A percentile compares a stretch with the other conserved stretches of the same genome.
Evolutionary conservation across 805 yeast genomes (phyloP).

Genomic region (Schwanniomyces pseudopolymorphus): DNA sequence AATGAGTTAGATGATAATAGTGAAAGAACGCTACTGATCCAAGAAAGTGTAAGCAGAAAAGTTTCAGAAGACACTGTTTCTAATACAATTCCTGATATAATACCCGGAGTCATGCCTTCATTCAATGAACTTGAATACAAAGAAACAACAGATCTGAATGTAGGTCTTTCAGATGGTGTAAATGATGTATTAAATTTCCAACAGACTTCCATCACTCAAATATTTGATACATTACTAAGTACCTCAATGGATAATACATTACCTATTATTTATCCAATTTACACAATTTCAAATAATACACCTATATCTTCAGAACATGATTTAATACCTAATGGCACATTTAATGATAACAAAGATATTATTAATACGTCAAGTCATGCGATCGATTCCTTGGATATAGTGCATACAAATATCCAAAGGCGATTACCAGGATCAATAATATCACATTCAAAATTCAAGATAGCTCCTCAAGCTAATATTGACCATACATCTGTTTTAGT

Average conservation of each 20-base stretch:
- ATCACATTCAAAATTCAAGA: not conserved
- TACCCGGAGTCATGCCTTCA: not conserved
- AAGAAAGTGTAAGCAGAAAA: not conserved
- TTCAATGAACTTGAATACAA: not conserved
- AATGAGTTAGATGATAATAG: not conserved
- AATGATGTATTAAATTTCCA: constrained; percentile 14
- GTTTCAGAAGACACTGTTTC: not conserved
- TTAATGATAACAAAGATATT: not conserved
- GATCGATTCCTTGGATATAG: not conserved
- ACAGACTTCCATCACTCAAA: constrained; percentile 19
- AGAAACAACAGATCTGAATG: not conserved
- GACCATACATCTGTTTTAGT: constrained; percentile 7
- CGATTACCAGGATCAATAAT: constrained; percentile 9
- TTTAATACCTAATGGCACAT: not conserved
- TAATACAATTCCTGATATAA: not conserved
- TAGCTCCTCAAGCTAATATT: not conserved
- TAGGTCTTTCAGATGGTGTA: constrained; percentile 10
- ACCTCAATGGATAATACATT: constrained; percentile 17
- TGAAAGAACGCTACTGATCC: not conserved
- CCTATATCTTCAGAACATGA: not conserved
- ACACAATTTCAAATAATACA: constrained; percentile 15
- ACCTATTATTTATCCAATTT: constrained; percentile 40
- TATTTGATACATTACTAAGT: constrained; percentile 33
- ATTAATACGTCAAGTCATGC: not conserved
- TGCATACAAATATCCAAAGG: not conserved